phyloP scores from a whole-genome alignment of 805 yeast genomes.

The Pichia sporocuriosa region DNA sequence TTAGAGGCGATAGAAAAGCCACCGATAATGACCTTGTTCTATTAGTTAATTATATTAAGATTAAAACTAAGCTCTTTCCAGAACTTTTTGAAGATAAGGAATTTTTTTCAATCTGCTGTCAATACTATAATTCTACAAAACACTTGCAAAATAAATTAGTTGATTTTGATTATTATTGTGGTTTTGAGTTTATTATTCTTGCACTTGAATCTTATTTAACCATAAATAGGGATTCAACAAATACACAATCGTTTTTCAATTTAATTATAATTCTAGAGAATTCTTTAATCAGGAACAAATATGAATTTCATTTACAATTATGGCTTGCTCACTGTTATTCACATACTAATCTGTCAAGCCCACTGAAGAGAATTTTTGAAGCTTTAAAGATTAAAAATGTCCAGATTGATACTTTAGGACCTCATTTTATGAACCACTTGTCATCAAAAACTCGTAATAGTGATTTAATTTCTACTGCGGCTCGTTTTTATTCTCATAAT shows the following conservation, averaged over 20 bases:
- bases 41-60: conserved; percentile 36
- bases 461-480: conserved; percentile 31
- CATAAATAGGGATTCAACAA: conserved; percentile 4
- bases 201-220: conserved; percentile 35
- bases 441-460: conserved; percentile 35
- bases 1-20: conserved; percentile 12
- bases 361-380: conserved; percentile 45
- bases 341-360: conserved; percentile 45
- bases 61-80: conserved; percentile 31
- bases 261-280: conserved; percentile 53
- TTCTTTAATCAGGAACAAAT: conserved; percentile 49
- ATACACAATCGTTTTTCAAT: conserved; percentile 28
- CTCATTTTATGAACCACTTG: conserved; percentile 43
- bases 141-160: conserved; percentile 34
- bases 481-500: conserved; percentile 44
- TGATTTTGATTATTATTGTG: conserved; percentile 64
- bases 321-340: conserved; percentile 67
- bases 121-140: conserved; percentile 34
- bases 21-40: conserved; percentile 18
- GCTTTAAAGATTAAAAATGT: conserved; percentile 60
- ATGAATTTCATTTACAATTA: conserved; percentile 62
- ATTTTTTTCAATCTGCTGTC: conserved; percentile 30
- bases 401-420: conserved; percentile 66
- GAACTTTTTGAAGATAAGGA: conserved; percentile 16
- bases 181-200: conserved; percentile 58